Evolutionary conservation across 306 rosid genomes (phyloP), one percentile per base, ranked within the genome.

Genomic region (Casuarina glauca): DNA sequence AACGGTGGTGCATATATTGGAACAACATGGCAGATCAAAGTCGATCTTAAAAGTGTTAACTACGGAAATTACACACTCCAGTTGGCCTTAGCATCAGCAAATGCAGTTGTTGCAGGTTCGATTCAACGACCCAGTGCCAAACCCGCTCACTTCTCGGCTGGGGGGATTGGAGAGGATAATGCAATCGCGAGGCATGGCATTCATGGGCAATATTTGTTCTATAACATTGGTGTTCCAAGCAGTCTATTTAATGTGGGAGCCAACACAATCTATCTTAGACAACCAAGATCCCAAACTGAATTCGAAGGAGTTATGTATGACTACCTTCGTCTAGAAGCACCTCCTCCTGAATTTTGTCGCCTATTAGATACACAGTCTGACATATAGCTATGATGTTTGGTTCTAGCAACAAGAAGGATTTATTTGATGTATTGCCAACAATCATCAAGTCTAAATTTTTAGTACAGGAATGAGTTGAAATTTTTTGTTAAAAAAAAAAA

Each of bases 101-200:
- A 79, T 32, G 32, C 36, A 2, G 74, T 87, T 20, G 17, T 43
- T 92, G 19, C 88, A 94, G 98, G 89, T 94, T 72, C 76, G 95
- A 74, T 49, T 92, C 48, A 94, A 94, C 53, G 15, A 83, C 20
- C 6, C 8, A 77, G 11, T 0, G 63, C 9, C 1, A 0, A 39
- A 4, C 41, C 5, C 11, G 79, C 85, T 0, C 60, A 63, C 67
- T 88, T 81, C 52, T 32, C 81, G 38, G 89, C 93, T 1, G 79
- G 86, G 9, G 46, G 38, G 51, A 85, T 89, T 3, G 98, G 94
- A 0, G 70, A 2, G 13, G 98, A 92, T 85, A 94, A 79, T 20
- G 93, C 89, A 5, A 89, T 94, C 41, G 90, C 97, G 16, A 90
- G 98, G 61, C 98, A 94, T 46, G 95, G 96, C 2, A 87, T 89